phyloP scores from a whole-genome alignment of 2,329 filamentous ascomycete genomes.

The Hirsutella rhossiliensis region DNA sequence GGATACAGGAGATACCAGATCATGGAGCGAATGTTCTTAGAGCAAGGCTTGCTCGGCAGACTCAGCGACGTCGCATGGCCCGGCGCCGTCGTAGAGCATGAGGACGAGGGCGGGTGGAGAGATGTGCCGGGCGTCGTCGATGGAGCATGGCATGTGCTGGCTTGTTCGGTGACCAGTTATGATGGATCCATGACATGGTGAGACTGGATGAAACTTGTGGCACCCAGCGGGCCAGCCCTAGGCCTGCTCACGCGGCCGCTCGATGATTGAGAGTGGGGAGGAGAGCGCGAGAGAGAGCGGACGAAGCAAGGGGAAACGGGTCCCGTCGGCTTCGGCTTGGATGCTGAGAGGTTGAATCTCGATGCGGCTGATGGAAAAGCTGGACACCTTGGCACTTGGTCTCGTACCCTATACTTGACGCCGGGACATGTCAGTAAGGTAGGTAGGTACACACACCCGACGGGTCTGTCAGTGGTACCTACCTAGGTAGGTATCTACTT shows the following conservation, averaged over 20 bases:
- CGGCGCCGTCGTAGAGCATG: neutral
- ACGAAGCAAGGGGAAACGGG: neutral
- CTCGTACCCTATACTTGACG: no score
- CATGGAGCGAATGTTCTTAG: constrained; percentile 34
- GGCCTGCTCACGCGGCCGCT: neutral
- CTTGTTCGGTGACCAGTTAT: neutral
- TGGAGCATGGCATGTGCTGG: neutral
- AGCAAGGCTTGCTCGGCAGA: neutral
- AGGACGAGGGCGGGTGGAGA: neutral
- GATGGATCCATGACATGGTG: neutral
- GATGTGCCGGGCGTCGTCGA: neutral
- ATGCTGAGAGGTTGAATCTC: no score
- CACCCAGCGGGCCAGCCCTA: neutral
- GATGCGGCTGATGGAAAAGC: no score
- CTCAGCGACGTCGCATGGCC: neutral
- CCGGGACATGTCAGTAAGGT: no score
- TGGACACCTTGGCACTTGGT: no score
- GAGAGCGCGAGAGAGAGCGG: neutral
- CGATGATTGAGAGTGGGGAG: neutral
- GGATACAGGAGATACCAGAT: constrained; percentile 72
- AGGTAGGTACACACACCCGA: no score
- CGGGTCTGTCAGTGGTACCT: no score
- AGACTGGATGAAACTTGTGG: neutral
- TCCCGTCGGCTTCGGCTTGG: no score
- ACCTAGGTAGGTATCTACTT: no score